phyloP scores from a whole-genome alignment of 208 protist species.

The Trypanosoma rangeli region DNA sequence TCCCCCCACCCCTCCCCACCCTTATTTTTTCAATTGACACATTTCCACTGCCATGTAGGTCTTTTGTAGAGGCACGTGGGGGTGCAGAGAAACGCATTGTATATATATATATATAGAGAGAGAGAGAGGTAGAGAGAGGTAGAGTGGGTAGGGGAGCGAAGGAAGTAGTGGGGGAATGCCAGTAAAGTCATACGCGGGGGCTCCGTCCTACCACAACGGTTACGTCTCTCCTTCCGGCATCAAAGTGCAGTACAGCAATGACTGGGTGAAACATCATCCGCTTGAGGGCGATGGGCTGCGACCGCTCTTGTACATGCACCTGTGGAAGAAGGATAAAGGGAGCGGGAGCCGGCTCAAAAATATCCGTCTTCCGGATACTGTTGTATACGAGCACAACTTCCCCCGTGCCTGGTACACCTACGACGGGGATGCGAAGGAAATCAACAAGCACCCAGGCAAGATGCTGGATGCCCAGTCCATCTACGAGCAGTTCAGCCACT shows the following conservation, averaged over 20 bases:
- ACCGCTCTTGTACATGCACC: conserved; percentile 76
- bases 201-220: conserved; percentile 45
- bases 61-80: neutral
- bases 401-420: conserved; percentile 91
- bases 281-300: conserved; percentile 87
- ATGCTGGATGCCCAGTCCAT: conserved; percentile 89
- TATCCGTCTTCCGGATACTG: conserved; percentile 80
- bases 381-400: conserved; percentile 95
- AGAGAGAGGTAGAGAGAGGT: neutral
- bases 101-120: neutral
- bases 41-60: neutral
- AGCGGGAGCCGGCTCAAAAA: conserved; percentile 61
- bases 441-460: conserved; percentile 76
- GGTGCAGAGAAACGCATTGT: neutral
- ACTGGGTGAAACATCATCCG: conserved; percentile 80
- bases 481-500: conserved; percentile 60
- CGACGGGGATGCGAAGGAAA: conserved; percentile 74
- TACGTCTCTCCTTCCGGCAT: conserved; percentile 65
- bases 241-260: conserved; percentile 57
- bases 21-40: neutral
- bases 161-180: conserved; percentile 24
- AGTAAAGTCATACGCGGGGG: conserved; percentile 21
- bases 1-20: neutral
- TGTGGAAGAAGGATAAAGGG: conserved; percentile 86
- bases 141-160: neutral